Percentiles rank a stretch among this genome's conserved stretches.
These are phyloP conservation scores for Agrocybe pediades DNA, from an alignment of 768 basidiomycete species.

Conservation along the genomic window DNA sequence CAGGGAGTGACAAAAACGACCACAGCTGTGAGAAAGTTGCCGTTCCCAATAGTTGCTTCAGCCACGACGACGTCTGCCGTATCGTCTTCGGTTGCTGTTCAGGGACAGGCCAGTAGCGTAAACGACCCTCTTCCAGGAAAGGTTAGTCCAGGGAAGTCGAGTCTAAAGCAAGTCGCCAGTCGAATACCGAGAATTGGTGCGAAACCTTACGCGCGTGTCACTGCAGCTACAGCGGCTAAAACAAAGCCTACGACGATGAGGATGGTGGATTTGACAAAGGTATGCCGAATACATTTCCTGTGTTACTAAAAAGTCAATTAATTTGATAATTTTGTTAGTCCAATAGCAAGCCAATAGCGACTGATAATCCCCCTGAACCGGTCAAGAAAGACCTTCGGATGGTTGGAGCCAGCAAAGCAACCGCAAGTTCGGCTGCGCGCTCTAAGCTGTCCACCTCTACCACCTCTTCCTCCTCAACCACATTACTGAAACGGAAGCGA, in stretches of 20 bases:
- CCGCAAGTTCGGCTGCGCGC: conserved; percentile 16
- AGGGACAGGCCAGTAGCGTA: conserved; percentile 1
- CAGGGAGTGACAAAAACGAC: conserved; percentile 3
- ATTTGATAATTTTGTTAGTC: background rate
- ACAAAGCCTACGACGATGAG: conserved; percentile 15
- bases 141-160: conserved; percentile 40
- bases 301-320: background rate
- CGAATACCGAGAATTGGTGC: conserved; percentile 61
- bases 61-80: conserved; percentile 3
- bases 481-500: conserved; percentile 44
- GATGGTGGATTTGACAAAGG: conserved; percentile 22
- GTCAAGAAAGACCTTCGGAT: conserved; percentile 13
- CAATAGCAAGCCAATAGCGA: conserved; percentile 10
- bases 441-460: conserved; percentile 14
- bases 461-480: too few relatives aligned
- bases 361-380: conserved; percentile 6
- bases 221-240: conserved; percentile 10
- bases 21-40: conserved; percentile 24
- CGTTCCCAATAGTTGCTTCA: conserved; percentile 35
- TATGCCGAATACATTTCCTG: conserved; percentile 11
- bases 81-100: background rate
- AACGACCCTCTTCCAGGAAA: background rate
- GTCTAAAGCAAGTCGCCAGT: conserved; percentile 53
- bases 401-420: conserved; percentile 6
- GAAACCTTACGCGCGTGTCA: conserved; percentile 57